Percentiles rank a stretch among this genome's conserved stretches.
These are phyloP conservation scores for Lentinus tigrinus DNA, from an alignment of 768 basidiomycete genomes.

Conservation along the genomic window DNA sequence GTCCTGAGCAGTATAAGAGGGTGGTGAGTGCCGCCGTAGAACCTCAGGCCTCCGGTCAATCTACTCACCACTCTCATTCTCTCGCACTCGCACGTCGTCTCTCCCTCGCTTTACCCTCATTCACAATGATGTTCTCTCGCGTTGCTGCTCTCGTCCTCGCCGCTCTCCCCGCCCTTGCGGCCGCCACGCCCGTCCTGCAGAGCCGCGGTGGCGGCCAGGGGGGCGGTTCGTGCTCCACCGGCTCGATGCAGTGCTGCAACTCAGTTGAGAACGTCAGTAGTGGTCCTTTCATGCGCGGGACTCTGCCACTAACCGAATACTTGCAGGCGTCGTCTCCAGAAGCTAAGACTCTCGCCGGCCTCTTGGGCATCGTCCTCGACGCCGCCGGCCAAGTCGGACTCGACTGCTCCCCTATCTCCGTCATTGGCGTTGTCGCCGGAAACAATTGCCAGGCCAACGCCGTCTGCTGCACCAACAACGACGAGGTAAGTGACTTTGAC, in stretches of 20 bases:
- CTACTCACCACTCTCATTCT: too few relatives aligned
- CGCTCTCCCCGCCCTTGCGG: not conserved
- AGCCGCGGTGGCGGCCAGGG: not conserved
- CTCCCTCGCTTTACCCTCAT: not conserved
- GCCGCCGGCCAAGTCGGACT: not conserved
- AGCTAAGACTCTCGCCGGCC: not conserved
- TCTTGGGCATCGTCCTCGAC: not conserved
- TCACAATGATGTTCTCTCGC: not conserved
- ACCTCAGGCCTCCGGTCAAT: too few relatives aligned
- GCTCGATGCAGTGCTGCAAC: constrained; percentile 11
- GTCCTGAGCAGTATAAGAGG: too few relatives aligned
- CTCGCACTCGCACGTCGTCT: too few relatives aligned
- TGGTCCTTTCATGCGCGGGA: not conserved
- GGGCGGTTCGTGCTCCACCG: constrained; percentile 4
- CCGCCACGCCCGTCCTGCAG: constrained; percentile 1
- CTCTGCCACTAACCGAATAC: not conserved
- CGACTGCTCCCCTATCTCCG: not conserved
- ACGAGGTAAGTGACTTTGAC: not conserved
- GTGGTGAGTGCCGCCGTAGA: too few relatives aligned
- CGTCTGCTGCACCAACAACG: not conserved
- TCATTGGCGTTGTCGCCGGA: not conserved
- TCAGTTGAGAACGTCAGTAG: not conserved
- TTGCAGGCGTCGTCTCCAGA: not conserved
- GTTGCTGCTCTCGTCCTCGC: not conserved
- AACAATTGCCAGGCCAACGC: not conserved